Evolutionary conservation across 139 green algal species (phyloP), one percentile per base, ranked within the genome.

Genomic region (Coccomyxa sp.): DNA sequence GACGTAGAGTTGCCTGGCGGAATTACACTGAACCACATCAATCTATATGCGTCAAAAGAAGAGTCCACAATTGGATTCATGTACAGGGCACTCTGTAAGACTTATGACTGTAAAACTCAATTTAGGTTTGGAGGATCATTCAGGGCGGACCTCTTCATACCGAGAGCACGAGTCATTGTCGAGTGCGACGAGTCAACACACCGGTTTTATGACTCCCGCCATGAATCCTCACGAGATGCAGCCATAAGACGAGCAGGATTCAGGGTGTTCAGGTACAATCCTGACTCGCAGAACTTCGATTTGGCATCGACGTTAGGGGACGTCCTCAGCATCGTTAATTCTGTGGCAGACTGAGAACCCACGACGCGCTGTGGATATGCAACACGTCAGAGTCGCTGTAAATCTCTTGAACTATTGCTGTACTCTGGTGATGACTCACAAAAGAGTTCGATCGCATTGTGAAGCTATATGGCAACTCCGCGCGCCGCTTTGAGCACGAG

Each of bases 11-110:
- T 58, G 44, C 44, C 44, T 58, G 44, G 44, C 44, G 44, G 44
- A 58, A 58, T 58, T 58, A 58, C 44, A 58, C 44, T 58, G 44
- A 58, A 58, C 44, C 44, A 58, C 44, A 58, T 58, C 44, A 58
- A 58, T 58, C 44, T 58, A 58, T 58, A 58, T 58, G 44, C 44
- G 44, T 58, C 44, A 58, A 58, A 58, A 58, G 44, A 58, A 58
- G 44, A 58, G 44, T 58, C 44, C 44, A 58, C 44, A 58, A 58
- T 58, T 58, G 44, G 44, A 58, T 58, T 58, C 44, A 58, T 58
- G 44, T 58, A 58, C 44, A 58, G 44, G 44, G 44, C 44, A 58
- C 44, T 58, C 44, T 58, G 44, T 58, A 58, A 58, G 44, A 58
- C 44, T 58, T 58, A 58, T 58, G 44, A 58, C 44, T 58, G 44